Evolutionary conservation across 2,329 filamentous ascomycete species (phyloP).

Genomic region (Aplosporella prunicola): DNA sequence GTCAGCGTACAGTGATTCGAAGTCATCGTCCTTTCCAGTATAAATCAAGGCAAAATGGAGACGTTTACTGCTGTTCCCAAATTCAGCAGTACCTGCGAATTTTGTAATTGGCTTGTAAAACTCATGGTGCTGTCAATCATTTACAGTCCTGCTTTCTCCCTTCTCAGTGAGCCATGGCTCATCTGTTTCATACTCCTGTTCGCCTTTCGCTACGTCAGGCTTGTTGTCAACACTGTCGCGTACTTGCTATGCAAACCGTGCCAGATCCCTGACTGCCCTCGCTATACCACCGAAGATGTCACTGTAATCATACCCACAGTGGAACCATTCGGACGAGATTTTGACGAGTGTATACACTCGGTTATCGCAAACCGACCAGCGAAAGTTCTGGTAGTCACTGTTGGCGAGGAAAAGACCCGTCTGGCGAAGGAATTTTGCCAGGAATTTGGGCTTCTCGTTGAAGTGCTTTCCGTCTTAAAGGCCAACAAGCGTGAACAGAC

Average conservation of each 20-base stretch:
- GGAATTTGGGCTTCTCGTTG: constrained; percentile 15
- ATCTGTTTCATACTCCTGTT: constrained; percentile 35
- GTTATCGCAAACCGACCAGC: constrained; percentile 33
- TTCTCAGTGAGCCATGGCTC: too few relatives aligned
- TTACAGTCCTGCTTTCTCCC: too few relatives aligned
- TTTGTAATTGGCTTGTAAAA: too few relatives aligned
- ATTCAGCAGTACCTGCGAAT: too few relatives aligned
- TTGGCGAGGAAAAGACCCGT: constrained; percentile 22
- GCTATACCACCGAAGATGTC: constrained; percentile 31
- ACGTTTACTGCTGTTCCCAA: too few relatives aligned
- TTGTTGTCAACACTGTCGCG: constrained; percentile 35
- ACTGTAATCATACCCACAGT: constrained; percentile 47
- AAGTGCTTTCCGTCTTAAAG: constrained; percentile 4
- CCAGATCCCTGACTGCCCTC: constrained; percentile 18
- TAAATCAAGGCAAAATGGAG: too few relatives aligned
- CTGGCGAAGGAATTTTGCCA: constrained; percentile 24
- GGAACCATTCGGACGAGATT: constrained; percentile 33
- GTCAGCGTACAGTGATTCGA: too few relatives aligned
- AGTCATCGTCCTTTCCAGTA: too few relatives aligned
- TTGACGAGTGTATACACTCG: constrained; percentile 33
- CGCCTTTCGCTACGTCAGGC: constrained; percentile 38
- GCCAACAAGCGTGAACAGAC: constrained; percentile 45
- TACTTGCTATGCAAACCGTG: constrained; percentile 34
- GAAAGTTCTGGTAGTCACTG: constrained; percentile 38
- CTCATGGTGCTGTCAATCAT: too few relatives aligned